A percentile compares a stretch with the other conserved stretches of the same genome.
Evolutionary conservation across 1,284 basidiomycete genomes (phyloP).

Genomic region (Cryptococcus wingfieldii): DNA sequence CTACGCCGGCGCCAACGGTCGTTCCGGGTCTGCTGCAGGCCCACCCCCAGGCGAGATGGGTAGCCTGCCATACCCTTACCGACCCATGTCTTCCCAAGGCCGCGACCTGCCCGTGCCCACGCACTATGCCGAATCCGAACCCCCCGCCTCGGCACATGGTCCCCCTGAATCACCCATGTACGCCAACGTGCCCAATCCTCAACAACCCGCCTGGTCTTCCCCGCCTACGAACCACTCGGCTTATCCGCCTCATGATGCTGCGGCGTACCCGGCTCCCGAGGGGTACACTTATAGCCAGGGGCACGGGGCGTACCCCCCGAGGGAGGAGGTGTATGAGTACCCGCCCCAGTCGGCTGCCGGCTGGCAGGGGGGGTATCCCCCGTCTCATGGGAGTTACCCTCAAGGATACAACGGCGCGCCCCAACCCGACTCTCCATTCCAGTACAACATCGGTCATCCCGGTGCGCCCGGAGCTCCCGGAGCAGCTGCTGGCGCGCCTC

Average conservation of each 20-base stretch:
- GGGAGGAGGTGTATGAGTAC: conserved; percentile 20
- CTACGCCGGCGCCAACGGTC: conserved; percentile 23
- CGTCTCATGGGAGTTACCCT: conserved; percentile 3
- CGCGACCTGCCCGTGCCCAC: conserved; percentile 35
- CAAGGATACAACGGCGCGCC: conserved; percentile 1
- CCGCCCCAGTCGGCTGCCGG: conserved; percentile 12
- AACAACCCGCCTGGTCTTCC: conserved; percentile 28
- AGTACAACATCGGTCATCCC: conserved; percentile 27
- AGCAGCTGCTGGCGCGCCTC: neutral
- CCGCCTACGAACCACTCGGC: conserved; percentile 29
- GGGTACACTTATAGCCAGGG: conserved; percentile 19
- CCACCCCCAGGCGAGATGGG: conserved; percentile 23
- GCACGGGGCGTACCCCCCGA: conserved; percentile 19
- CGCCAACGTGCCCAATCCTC: conserved; percentile 12
- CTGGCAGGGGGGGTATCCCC: conserved; percentile 9
- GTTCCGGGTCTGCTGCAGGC: conserved; percentile 26
- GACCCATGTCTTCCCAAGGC: conserved; percentile 42
- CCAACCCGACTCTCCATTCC: conserved; percentile 43
- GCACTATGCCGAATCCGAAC: conserved; percentile 46
- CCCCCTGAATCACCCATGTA: conserved; percentile 45
- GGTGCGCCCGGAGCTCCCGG: no score
- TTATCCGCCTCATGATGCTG: conserved; percentile 26
- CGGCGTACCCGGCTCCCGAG: conserved; percentile 31
- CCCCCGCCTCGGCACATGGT: conserved; percentile 40
- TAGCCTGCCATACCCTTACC: conserved; percentile 37